A percentile compares a stretch with the other conserved stretches of the same genome.
These are phyloP conservation scores for Fistulinella staudtii DNA, from an alignment of 1,284 basidiomycete genomes.

Conservation along the genomic window DNA sequence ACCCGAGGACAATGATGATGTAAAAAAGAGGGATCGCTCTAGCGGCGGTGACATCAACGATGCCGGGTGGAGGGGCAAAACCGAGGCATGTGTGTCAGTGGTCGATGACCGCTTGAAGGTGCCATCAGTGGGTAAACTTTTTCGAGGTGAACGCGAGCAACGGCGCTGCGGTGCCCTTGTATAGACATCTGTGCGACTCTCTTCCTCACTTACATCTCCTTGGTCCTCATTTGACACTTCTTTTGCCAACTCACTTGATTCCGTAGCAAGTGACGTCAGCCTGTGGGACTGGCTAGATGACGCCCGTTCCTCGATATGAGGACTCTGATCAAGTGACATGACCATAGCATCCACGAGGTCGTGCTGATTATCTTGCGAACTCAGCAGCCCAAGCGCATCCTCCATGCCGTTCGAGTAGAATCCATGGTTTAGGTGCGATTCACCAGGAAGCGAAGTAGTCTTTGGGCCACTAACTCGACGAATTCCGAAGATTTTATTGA, in stretches of 20 bases:
- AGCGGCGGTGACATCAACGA: conserved; percentile 31
- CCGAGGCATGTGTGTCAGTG: conserved; percentile 18
- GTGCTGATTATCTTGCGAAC: too few species aligned
- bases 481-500: not conserved
- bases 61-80: conserved; percentile 29
- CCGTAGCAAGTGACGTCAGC: too few species aligned
- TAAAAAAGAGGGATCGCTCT: conserved; percentile 28
- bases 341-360: too few species aligned
- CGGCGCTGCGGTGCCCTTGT: conserved; percentile 16
- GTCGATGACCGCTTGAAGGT: conserved; percentile 10
- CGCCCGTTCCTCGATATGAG: too few species aligned
- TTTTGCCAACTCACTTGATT: not conserved
- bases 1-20: conserved; percentile 20
- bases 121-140: not conserved
- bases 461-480: not conserved
- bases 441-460: not conserved
- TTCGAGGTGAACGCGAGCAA: conserved; percentile 7
- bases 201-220: not conserved
- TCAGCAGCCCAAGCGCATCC: too few species aligned
- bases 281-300: too few species aligned
- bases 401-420: too few species aligned
- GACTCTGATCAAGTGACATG: too few species aligned
- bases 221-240: not conserved
- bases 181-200: conserved; percentile 12
- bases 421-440: too few species aligned